Evolutionary conservation across 345 rosid genomes (phyloP).

Genomic region (Acer yangbiense): DNA sequence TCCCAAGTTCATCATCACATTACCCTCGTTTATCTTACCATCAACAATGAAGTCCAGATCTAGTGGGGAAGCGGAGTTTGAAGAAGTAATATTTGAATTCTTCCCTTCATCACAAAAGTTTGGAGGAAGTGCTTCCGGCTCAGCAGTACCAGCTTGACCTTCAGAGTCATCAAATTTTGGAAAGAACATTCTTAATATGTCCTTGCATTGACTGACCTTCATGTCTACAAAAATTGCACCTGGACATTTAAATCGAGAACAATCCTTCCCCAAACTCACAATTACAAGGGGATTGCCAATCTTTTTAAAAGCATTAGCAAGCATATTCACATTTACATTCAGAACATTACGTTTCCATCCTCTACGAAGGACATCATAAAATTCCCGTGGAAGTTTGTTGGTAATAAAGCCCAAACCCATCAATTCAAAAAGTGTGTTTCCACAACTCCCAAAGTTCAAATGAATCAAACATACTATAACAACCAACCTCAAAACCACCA

Average conservation of each 20-base stretch:
- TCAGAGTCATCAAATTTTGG: conserved; percentile 16
- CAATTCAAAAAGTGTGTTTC: conserved; percentile 20
- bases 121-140: neutral
- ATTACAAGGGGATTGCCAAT: conserved; percentile 38
- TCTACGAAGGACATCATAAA: conserved; percentile 20
- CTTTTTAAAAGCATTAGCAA: conserved; percentile 34
- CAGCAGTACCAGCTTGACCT: conserved; percentile 2
- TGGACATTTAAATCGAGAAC: conserved; percentile 6
- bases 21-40: neutral
- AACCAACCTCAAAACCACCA: conserved; percentile 41
- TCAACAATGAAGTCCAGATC: neutral
- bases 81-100: conserved; percentile 7
- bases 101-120: conserved; percentile 8
- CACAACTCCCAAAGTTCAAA: conserved; percentile 32
- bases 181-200: conserved; percentile 24
- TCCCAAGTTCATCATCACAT: neutral
- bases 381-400: conserved; percentile 22
- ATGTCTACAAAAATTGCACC: conserved; percentile 39
- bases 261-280: conserved; percentile 16
- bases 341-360: neutral
- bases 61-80: neutral
- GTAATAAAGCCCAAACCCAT: conserved; percentile 21
- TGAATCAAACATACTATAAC: conserved; percentile 31
- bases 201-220: conserved; percentile 25
- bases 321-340: neutral